Conservation (phyloP, 495 filamentous ascomycete genomes). For the Chaetomium tenue region DNA sequence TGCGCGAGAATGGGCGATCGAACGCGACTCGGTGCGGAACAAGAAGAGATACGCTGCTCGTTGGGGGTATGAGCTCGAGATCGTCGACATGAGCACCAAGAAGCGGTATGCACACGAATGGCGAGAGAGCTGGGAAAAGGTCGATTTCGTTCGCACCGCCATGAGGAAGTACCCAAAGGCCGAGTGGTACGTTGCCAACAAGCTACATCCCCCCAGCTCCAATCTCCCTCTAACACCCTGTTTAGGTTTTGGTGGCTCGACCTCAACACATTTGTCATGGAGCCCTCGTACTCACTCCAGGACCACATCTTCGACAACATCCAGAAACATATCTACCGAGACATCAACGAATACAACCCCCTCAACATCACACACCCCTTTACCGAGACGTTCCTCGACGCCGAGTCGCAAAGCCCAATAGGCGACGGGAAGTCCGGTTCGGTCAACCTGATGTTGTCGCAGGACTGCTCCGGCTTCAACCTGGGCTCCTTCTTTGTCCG, state of each 20-base stretch:
- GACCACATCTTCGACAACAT: conserved; percentile 85
- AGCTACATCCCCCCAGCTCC: neutral
- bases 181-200: conserved; percentile 71
- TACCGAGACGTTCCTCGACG: conserved; percentile 69
- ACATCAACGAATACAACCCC: conserved; percentile 95
- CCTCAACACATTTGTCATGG: conserved; percentile 97
- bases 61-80: conserved; percentile 96
- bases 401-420: conserved; percentile 61
- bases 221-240: conserved; percentile 32
- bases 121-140: conserved; percentile 99
- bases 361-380: conserved; percentile 88
- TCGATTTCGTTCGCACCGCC: conserved; percentile 86
- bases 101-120: conserved; percentile 98
- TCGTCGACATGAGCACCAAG: conserved; percentile 97
- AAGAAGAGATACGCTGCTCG: conserved; percentile 81
- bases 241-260: conserved; percentile 98
- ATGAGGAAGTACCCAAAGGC: conserved; percentile 93
- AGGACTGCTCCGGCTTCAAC: conserved; percentile 96
- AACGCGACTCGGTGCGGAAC: conserved; percentile 92
- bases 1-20: conserved; percentile 94
- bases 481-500: conserved; percentile 92
- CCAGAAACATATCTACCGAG: conserved; percentile 75
- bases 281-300: conserved; percentile 86
- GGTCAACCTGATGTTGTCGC: conserved; percentile 82
- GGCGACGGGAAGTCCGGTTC: conserved; percentile 73